Base-by-base conservation (phyloP, 192 early-diverging fungal genomes). In the Coemansia sp. region DNA sequence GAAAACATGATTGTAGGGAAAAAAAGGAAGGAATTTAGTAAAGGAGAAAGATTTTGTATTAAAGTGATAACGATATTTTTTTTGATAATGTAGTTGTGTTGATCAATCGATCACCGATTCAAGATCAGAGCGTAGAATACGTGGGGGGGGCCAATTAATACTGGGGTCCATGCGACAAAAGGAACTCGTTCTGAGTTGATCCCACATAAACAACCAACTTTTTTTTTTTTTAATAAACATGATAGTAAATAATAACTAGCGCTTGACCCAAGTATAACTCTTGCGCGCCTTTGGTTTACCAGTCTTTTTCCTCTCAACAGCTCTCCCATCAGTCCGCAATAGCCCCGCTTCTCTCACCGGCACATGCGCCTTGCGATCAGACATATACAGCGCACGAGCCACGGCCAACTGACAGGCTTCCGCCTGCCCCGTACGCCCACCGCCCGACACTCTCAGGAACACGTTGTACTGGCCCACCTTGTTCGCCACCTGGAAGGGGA, bases 231-330 rank as follows among this genome's bases (percentile, higher is more conserved):
- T 31, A 17, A 75, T 10, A 7, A 38, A 38, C 37, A 38, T 38
- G 10, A 2, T 27, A 27, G 27, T 27, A 38, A 38, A 37, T 37
- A 10, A 10, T 10, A 38, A 10, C 37, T 77, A 88, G 53, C 87
- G 85, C 77, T 88, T 88, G 70, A 88, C 87, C 87, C 94, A 95
- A 19, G 92, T 92, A 80, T 92, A 92, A 84, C 89, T 91, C 79
- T 93, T 93, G 71, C 96, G 88, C n/a, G 95, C 94, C 85, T 93
- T 93, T 27, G 91, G 91, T 76, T 95, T 93, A 62, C 94, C 94
- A 37, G 94, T 92, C 92, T 98, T 98, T 82, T 98, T 98, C 67
- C 95, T 88, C 79, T 98, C 96, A 23, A 96, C 95, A 63, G 87
- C 87, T 70, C 92, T 86, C n/a, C 82, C 75, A 84, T 92, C 90